Base-by-base conservation (phyloP, 2,329 filamentous ascomycete species). In the Mollisiaceae sp. region DNA sequence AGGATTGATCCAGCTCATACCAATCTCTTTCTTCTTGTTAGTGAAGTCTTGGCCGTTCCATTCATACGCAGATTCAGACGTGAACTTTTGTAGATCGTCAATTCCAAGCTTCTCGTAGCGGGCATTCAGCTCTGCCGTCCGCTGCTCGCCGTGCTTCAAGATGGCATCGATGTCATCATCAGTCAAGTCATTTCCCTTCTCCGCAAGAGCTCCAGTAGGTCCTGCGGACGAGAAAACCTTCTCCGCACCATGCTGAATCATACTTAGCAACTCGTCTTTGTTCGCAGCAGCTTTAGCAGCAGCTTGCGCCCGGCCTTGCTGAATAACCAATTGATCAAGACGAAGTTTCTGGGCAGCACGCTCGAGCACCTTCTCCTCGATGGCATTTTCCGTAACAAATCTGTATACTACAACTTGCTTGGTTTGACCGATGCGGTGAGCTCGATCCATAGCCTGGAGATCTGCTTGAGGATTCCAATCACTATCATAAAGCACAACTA, bases 381-480 rank as follows among this genome's bases (percentile, higher is more conserved):
- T 98, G 0, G 95, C 95, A 75, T 97, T 96, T 77, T 99, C 95
- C 0, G 96, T 99, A 27, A 99, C 92, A 73, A 99, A 97, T 66
- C 95, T 88, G 81, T 97, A 99, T 3, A 99, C 95, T 52, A 94
- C 86, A 12, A 99, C 95, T 77, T 99, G 95, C 80, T 99, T 99
- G 5, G 93, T 99, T 80, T 99, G 95, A 45, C 95, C 95, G 73
- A 99, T 99, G 81, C 95, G 93, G 81, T 99, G 95, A 60, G 95
- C 95, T 76, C 95, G 92, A 75, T 99, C 95, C 95, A 99, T 99
- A 64, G 95, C 95, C 79, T 99, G 95, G 66, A 99, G 81, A 87
- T 99, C 95, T 20, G 95, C 95, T 79, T 99, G 95, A 11, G 95
- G 95, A 75, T 97, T 98, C 95, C 95, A 99, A 77, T 99, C 95